Base-by-base conservation (phyloP, 306 rosid species). In the Casuarina equisetifolia region DNA sequence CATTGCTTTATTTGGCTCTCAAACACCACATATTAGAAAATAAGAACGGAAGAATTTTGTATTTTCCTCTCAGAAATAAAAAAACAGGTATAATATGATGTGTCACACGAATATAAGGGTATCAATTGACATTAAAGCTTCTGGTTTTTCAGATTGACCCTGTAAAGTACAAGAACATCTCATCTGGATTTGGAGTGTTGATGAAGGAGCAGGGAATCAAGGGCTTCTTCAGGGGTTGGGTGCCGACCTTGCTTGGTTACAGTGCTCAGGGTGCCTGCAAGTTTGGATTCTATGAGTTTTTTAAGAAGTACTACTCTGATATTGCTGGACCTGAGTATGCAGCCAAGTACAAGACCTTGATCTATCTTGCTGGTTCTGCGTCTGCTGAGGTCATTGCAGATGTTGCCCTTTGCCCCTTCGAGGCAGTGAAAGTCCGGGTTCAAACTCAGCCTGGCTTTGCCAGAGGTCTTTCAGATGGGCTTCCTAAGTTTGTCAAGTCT, bases 241-340 rank as follows among this genome's bases (percentile, higher is more conserved):
- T 86, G 49, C 99, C 99, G 35, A 96, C 99, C 58, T 83, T 96
- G 79, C 87, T 96, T 35, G 99, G 99, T 84, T 92, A 96, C 87
- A 91, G 99, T 87, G 98, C 94, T 51, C 99, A 96, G 88, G 98
- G 99, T 85, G 99, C 98, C 74, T 92, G 97, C 93, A 96, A 96
- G 80, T 92, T 84, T 74, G 99, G 99, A 44, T 92, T 92, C 85
- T 96, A 96, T 15, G 99, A 96, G 79, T 96, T 87, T 83, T 92
- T 96, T 77, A 96, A 96, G 91, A 96, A 92, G 87, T 92, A 90
- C 82, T 92, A 91, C 77, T 91, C 98, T 62, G 99, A 96, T 82
- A 82, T 96, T 85, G 97, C 93, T 76, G 99, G 99, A 17, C 99
- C 98, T 0, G 97, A 91, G 94, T 87, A 82, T 88, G 88, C 99